Evolutionary conservation across 805 yeast genomes (phyloP).

Genomic region (Pichia insulana): DNA sequence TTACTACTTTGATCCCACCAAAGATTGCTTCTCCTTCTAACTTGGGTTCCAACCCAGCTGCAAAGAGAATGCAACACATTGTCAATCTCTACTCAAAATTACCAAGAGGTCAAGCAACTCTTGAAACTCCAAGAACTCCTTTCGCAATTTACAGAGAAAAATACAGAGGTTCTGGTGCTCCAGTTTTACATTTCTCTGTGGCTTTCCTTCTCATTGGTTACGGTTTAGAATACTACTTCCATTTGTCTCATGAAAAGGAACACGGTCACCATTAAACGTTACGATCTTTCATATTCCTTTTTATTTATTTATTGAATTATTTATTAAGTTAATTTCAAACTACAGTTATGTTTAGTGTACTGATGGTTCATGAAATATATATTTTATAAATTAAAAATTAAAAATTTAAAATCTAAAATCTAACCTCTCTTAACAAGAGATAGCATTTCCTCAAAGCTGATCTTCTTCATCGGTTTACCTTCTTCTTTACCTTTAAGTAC

Average conservation of each 20-base stretch:
- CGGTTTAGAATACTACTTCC: slow-evolving; percentile 90
- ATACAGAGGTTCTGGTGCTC: slow-evolving; percentile 76
- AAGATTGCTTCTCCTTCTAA: slow-evolving; percentile 92
- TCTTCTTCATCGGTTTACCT: slow-evolving; percentile 54
- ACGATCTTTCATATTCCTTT: neutral
- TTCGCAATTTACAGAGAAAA: slow-evolving; percentile 76
- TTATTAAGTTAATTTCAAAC: slow-evolving; percentile 9
- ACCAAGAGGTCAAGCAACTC: slow-evolving; percentile 88
- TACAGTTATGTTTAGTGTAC: slow-evolving; percentile 1
- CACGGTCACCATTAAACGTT: slow-evolving; percentile 23
- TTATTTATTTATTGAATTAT: slow-evolving; percentile 11
- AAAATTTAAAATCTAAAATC: no score
- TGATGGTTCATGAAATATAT: no score
- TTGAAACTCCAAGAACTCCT: slow-evolving; percentile 58
- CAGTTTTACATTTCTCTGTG: slow-evolving; percentile 67
- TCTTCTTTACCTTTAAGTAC: slow-evolving; percentile 33
- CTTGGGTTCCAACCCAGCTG: slow-evolving; percentile 92
- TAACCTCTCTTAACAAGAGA: no score
- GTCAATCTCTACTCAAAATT: slow-evolving; percentile 92
- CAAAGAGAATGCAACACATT: slow-evolving; percentile 92
- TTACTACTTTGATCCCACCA: slow-evolving; percentile 96
- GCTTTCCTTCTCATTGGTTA: slow-evolving; percentile 71
- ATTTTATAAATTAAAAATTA: no score
- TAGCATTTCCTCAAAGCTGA: slow-evolving; percentile 40
- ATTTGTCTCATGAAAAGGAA: slow-evolving; percentile 57